Conservation (phyloP, 2,329 filamentous ascomycete species). For the Colletotrichum higginsianum region DNA sequence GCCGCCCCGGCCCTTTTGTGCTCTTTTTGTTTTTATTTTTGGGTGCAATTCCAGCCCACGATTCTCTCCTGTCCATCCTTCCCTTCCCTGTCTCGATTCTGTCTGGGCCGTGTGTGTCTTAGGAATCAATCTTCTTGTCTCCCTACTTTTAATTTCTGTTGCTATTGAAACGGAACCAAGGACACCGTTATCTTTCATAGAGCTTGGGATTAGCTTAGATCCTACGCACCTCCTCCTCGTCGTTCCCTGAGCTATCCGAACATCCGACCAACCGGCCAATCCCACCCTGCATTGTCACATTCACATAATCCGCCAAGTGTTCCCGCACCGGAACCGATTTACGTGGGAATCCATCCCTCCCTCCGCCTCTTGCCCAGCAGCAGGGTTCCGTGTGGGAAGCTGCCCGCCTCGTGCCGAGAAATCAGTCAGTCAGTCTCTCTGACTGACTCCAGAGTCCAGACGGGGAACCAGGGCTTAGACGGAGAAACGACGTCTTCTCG, state of each 20-base stretch:
- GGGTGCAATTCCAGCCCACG: background rate
- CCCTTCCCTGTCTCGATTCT: background rate
- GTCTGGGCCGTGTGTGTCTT: slow-evolving; percentile 30
- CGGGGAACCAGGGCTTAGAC: slow-evolving; percentile 37
- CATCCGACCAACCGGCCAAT: slow-evolving; percentile 15
- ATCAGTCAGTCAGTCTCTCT: slow-evolving; percentile 9
- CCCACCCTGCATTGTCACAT: background rate
- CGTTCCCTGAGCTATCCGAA: slow-evolving; percentile 13
- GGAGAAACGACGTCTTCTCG: slow-evolving; percentile 24
- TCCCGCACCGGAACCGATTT: background rate
- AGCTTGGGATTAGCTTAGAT: background rate
- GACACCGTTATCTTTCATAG: slow-evolving; percentile 19
- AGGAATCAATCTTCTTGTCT: slow-evolving; percentile 17
- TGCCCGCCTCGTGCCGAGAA: slow-evolving; percentile 29
- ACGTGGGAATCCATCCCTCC: background rate
- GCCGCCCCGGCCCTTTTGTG: slow-evolving; percentile 19
- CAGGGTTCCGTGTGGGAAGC: slow-evolving; percentile 22
- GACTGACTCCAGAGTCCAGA: background rate
- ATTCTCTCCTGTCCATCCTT: slow-evolving; percentile 9
- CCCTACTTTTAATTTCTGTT: slow-evolving; percentile 7
- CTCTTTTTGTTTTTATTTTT: background rate
- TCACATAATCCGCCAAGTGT: background rate
- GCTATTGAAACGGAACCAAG: slow-evolving; percentile 11
- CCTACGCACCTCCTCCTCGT: background rate
- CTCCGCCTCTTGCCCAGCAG: background rate